phyloP scores from a whole-genome alignment of 345 rosid genomes.

The Lumnitzera racemosa region DNA sequence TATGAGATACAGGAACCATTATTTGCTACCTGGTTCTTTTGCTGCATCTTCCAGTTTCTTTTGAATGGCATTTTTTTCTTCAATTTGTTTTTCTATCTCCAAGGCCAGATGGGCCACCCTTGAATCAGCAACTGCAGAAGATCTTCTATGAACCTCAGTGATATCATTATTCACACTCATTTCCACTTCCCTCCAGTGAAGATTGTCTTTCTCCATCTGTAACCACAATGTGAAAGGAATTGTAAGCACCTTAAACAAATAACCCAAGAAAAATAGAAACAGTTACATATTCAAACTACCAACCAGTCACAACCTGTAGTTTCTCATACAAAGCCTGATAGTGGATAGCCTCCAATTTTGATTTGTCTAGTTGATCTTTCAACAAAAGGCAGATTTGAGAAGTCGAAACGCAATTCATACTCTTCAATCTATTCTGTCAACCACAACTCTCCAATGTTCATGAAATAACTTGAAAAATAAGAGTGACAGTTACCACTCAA shows the following conservation, averaged over 20 bases:
- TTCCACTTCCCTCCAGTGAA: constrained; percentile 83
- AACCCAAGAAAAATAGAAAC: constrained; percentile 13
- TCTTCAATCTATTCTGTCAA: constrained; percentile 67
- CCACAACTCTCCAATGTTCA: constrained; percentile 16
- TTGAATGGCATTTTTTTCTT: constrained; percentile 49
- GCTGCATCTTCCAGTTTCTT: constrained; percentile 57
- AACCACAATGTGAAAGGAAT: constrained; percentile 13
- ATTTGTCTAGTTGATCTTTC: constrained; percentile 65
- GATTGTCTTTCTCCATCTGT: constrained; percentile 83
- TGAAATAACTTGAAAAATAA: constrained; percentile 8
- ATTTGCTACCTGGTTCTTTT: constrained; percentile 60
- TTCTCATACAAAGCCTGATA: constrained; percentile 76
- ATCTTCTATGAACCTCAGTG: constrained; percentile 64
- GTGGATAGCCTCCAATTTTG: constrained; percentile 55
- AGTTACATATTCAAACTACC: constrained; percentile 37
- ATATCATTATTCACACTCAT: constrained; percentile 64
- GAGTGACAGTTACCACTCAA: constrained; percentile 7
- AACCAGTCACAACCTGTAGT: constrained; percentile 90
- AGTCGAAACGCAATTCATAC: constrained; percentile 51
- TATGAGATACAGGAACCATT: constrained; percentile 14
- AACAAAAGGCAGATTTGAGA: constrained; percentile 55
- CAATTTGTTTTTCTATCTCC: constrained; percentile 61
- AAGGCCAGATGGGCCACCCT: constrained; percentile 48
- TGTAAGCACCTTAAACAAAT: constrained; percentile 26
- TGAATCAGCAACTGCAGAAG: constrained; percentile 59